These are phyloP conservation scores for Sanchytrium tribonematis DNA, from an alignment of 371 early-diverging fungal genomes.

Conservation along the genomic window DNA sequence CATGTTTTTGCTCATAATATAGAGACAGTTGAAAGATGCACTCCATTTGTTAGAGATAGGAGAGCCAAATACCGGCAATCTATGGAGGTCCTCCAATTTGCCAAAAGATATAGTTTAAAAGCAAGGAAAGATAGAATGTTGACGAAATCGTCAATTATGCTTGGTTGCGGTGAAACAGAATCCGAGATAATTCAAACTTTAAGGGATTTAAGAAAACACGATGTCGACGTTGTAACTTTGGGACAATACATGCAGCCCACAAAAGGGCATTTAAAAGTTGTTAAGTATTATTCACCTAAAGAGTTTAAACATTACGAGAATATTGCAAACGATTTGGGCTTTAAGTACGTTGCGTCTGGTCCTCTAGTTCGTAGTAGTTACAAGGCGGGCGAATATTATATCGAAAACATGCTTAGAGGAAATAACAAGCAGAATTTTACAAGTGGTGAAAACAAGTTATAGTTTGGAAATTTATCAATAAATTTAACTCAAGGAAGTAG, in stretches of 20 bases:
- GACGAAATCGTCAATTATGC: conserved; percentile 90
- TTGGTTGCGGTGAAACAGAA: conserved; percentile 85
- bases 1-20: conserved; percentile 96
- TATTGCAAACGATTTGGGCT: conserved; percentile 56
- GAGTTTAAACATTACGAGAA: conserved; percentile 70
- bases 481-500: no score
- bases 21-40: conserved; percentile 77
- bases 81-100: conserved; percentile 52
- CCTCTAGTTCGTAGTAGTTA: conserved; percentile 82
- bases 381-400: conserved; percentile 91
- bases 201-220: conserved; percentile 44
- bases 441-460: no score
- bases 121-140: conserved; percentile 34
- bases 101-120: conserved; percentile 23
- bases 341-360: conserved; percentile 78
- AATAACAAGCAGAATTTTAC: conserved; percentile 6
- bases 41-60: conserved; percentile 69
- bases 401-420: conserved; percentile 53
- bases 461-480: no score
- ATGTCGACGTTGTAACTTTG: conserved; percentile 82
- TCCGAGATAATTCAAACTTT: conserved; percentile 64
- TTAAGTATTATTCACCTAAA: conserved; percentile 67
- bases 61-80: conserved; percentile 79
- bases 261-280: conserved; percentile 73
- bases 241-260: conserved; percentile 99